Evolutionary conservation across 129 eudicot species (phyloP).

Genomic region (Flaveria ramosissima): DNA sequence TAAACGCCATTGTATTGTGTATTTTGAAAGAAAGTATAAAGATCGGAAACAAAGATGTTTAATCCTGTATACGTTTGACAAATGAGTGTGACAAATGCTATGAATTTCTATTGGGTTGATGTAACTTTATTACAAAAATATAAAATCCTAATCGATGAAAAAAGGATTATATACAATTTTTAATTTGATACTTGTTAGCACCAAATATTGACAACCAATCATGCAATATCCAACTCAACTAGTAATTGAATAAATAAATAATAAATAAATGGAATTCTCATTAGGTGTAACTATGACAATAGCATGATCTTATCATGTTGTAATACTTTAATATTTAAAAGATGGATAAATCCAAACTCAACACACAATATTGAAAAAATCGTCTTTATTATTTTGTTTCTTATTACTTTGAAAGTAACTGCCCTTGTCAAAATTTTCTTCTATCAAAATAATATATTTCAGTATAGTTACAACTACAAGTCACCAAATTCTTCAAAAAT

Average conservation of each 20-base stretch:
- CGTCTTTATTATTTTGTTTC: too few relatives aligned
- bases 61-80: constrained; percentile 17
- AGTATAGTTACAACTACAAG: too few relatives aligned
- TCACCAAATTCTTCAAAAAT: too few relatives aligned
- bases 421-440: too few relatives aligned
- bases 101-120: constrained; percentile 16
- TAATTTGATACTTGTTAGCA: neutral
- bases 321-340: neutral
- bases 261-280: neutral
- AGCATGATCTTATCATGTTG: constrained; percentile 16
- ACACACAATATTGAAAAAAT: too few relatives aligned
- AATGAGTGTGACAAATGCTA: constrained; percentile 26
- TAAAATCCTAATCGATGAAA: neutral
- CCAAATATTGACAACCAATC: neutral
- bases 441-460: too few relatives aligned
- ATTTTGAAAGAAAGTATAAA: neutral
- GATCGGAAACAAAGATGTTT: constrained; percentile 2
- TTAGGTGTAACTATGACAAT: constrained; percentile 4
- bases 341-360: neutral
- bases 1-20: neutral
- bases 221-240: neutral
- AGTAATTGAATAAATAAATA: neutral
- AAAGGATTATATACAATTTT: constrained; percentile 9
- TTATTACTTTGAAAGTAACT: too few relatives aligned
- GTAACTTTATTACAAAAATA: constrained; percentile 22